These are phyloP conservation scores for Backusella luteola DNA, from an alignment of 192 early-diverging fungal species.

Conservation along the genomic window DNA sequence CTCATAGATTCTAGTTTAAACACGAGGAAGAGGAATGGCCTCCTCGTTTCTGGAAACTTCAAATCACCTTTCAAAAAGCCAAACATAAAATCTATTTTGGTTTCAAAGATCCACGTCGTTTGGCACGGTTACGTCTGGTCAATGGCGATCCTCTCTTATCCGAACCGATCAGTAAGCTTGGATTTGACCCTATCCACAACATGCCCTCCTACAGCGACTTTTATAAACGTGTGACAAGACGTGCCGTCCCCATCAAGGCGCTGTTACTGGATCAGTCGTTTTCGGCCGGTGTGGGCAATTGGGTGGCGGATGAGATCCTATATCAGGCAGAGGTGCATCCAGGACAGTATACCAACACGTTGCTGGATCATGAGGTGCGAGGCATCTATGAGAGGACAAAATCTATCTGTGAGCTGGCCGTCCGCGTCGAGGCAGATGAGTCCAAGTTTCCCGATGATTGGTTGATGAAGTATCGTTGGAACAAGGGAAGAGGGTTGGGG, in stretches of 20 bases:
- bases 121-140: conserved; percentile 65
- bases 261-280: conserved; percentile 77
- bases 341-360: conserved; percentile 42
- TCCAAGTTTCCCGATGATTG: conserved; percentile 65
- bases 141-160: conserved; percentile 44
- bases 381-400: conserved; percentile 47
- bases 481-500: conserved; percentile 51
- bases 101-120: conserved; percentile 68
- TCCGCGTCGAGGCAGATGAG: conserved; percentile 66
- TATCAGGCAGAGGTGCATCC: conserved; percentile 77
- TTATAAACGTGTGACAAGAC: conserved; percentile 27
- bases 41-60: conserved; percentile 68
- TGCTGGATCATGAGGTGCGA: conserved; percentile 47
- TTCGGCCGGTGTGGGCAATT: conserved; percentile 82
- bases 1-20: conserved; percentile 18
- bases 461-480: conserved; percentile 81
- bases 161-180: conserved; percentile 60
- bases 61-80: conserved; percentile 37
- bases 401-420: conserved; percentile 52
- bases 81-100: conserved; percentile 16
- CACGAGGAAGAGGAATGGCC: conserved; percentile 49
- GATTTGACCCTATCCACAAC: conserved; percentile 71
- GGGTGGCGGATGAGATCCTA: conserved; percentile 84
- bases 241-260: conserved; percentile 65
- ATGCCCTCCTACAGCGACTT: conserved; percentile 57